Base-by-base conservation (phyloP, 192 early-diverging fungal genomes). In the Coemansia sp. region DNA sequence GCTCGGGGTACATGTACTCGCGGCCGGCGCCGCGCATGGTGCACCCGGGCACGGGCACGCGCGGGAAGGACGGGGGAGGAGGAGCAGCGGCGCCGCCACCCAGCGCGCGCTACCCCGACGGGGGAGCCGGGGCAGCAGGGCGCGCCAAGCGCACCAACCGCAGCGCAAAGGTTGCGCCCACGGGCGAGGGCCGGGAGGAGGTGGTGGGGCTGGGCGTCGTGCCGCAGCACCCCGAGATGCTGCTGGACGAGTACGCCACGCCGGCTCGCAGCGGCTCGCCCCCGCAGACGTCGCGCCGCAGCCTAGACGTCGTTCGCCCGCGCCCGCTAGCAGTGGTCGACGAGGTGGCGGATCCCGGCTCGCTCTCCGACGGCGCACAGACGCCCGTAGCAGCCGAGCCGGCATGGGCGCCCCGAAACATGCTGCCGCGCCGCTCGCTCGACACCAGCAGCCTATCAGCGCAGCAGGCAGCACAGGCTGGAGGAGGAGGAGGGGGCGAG, bases 141-240 rank as follows among this genome's bases (percentile, higher is more conserved):
- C 65, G 71, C 21, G 61, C 45, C n/a, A 70, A 73, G 62, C 70
- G 67, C 14, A 70, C 75, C 0, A 82, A 82, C 66, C 53, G 75
- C 14, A 74, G 41, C 62, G 79, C 71, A 3, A 77, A 77, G 41
- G 72, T 77, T 6, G 75, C 79, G 16, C 74, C 74, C 19, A 77
- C 70, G 7, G 63, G 50, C 13, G 78, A 68, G 60, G 78, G 78
- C 41, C 51, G 70, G 21, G 79, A 76, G 19, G 70, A 81, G 65
- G 74, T 77, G 31, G 79, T 81, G 0, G 79, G 79, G 24, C 56
- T 81, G 46, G 79, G 79, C 19, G 74, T 81, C 16, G 70, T 73
- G 56, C 79, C 78, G 21, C 60, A 66, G 68, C 71, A 77, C 37
- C 56, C 70, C 3, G 79, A 73, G 53, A 62, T 74, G 73, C 50